Conservation (phyloP, 2,329 filamentous ascomycete genomes). For the Aspergillus sp. region DNA sequence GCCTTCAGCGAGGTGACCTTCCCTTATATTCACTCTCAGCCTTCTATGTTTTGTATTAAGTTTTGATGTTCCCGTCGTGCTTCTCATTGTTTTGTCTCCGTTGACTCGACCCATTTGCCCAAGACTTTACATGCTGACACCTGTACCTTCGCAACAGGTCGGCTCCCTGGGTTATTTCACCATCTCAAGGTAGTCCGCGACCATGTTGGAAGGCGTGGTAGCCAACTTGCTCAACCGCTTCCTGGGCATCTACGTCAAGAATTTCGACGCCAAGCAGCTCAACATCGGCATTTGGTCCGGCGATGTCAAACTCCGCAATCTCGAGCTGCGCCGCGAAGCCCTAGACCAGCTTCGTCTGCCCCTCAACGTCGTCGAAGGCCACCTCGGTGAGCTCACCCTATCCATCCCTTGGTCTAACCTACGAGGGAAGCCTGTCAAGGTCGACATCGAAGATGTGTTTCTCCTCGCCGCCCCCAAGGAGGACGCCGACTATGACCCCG, state of each 20-base stretch:
- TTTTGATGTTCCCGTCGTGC: neutral
- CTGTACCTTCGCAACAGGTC: conserved; percentile 5
- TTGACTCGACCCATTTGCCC: neutral
- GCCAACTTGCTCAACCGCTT: conserved; percentile 98
- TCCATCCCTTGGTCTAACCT: conserved; percentile 98
- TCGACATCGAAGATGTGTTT: conserved; percentile 96
- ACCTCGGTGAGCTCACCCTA: conserved; percentile 86
- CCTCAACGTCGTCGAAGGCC: conserved; percentile 93
- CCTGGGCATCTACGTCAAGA: conserved; percentile 99
- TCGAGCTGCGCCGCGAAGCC: conserved; percentile 90
- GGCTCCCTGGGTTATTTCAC: conserved; percentile 3
- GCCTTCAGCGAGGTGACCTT: conserved; percentile 10
- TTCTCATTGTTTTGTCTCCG: neutral
- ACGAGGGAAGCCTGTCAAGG: conserved; percentile 86
- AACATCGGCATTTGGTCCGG: conserved; percentile 99
- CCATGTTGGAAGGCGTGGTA: conserved; percentile 95
- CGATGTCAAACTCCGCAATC: conserved; percentile 89
- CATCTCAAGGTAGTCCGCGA: conserved; percentile 67
- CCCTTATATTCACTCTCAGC: neutral
- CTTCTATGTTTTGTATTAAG: neutral
- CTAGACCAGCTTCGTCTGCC: conserved; percentile 95
- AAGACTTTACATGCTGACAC: conserved; percentile 10
- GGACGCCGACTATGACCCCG: conserved; percentile 87
- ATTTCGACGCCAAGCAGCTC: conserved; percentile 95
- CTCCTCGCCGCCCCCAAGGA: conserved; percentile 92